These are phyloP conservation scores for Populus simonii DNA, from an alignment of 345 rosid species.

Conservation along the genomic window DNA sequence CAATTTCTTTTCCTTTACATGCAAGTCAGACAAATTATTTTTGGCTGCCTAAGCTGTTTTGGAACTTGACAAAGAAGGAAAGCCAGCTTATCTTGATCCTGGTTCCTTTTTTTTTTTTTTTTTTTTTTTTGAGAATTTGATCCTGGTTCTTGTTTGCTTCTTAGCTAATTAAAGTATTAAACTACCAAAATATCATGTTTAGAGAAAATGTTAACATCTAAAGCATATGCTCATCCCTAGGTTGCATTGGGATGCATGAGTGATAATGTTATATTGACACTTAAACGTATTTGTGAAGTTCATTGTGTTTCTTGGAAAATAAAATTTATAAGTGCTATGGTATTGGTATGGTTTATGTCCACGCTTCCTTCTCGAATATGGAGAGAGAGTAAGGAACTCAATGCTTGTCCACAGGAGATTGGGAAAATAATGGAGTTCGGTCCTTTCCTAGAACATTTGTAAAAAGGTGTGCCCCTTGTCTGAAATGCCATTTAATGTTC, in stretches of 20 bases:
- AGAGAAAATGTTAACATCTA: not conserved
- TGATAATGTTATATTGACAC: not conserved
- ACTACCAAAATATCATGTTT: not conserved
- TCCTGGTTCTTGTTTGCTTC: not conserved
- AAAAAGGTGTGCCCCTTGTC: not conserved
- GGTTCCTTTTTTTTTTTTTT: not conserved
- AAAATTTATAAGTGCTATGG: not conserved
- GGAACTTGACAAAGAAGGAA: not conserved
- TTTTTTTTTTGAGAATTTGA: no score
- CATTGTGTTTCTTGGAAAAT: not conserved
- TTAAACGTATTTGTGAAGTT: not conserved
- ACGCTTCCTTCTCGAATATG: not conserved
- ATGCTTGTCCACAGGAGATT: not conserved
- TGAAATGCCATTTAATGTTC: not conserved
- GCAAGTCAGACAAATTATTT: not conserved
- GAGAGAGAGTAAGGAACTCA: not conserved
- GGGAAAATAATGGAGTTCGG: not conserved
- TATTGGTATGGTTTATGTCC: not conserved
- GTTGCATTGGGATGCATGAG: not conserved
- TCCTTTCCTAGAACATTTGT: not conserved
- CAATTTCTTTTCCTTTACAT: not conserved
- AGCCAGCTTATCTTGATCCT: not conserved
- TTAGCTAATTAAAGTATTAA: not conserved
- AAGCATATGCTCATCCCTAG: not conserved
- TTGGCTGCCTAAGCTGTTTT: not conserved